phyloP scores from a whole-genome alignment of 257 asterid species.

The Fraxinus quadrangulata region DNA sequence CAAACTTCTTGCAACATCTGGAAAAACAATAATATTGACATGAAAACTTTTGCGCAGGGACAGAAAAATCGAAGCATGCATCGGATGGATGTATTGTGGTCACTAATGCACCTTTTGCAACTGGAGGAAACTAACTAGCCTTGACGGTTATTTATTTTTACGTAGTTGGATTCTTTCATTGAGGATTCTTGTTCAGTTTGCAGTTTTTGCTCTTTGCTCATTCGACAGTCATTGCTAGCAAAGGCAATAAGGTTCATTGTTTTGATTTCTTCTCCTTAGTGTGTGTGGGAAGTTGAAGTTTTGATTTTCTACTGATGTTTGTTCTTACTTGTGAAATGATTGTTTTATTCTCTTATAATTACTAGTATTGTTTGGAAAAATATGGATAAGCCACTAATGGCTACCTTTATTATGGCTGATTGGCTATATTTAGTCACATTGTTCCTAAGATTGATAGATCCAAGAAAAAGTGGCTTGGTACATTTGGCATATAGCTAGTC shows the following conservation, averaged over 20 bases:
- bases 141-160: neutral
- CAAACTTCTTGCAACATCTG: no score
- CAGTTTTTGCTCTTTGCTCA: neutral
- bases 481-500: no score
- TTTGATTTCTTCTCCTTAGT: neutral
- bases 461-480: no score
- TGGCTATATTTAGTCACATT: no score
- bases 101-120: constrained; percentile 84
- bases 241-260: neutral
- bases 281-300: neutral
- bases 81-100: constrained; percentile 92
- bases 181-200: neutral
- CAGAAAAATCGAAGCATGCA: constrained; percentile 77
- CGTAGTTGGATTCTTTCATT: neutral
- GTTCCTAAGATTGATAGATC: no score
- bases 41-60: constrained; percentile 34
- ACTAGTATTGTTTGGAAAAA: no score
- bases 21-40: no score
- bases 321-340: neutral
- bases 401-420: no score
- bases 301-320: neutral
- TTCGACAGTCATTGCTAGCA: neutral
- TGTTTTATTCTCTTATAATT: no score
- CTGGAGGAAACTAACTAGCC: constrained; percentile 40
- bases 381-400: no score